phyloP scores from a whole-genome alignment of 805 yeast genomes.

The Blastobotrys attinorum region DNA sequence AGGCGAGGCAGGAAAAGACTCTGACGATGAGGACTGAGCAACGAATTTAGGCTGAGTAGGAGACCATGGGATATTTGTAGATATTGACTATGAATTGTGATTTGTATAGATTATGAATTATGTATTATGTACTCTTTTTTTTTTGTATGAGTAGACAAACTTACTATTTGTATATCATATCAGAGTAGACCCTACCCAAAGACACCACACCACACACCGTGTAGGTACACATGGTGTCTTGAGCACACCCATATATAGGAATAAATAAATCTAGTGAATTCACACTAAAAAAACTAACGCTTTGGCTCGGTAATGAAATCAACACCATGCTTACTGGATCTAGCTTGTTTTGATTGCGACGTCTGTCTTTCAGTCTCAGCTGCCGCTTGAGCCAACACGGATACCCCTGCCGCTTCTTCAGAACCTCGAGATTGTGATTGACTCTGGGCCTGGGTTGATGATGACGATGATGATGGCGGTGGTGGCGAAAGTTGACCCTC shows the following conservation, averaged over 20 bases:
- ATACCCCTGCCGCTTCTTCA: slow-evolving; percentile 1
- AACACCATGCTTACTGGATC: slow-evolving; percentile 18
- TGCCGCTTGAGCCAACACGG: slow-evolving; percentile 4
- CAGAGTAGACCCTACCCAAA: too few species aligned
- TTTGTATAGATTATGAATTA: too few species aligned
- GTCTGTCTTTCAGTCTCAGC: slow-evolving; percentile 5
- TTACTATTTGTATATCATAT: too few species aligned
- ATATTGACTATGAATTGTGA: too few species aligned
- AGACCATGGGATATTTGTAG: too few species aligned
- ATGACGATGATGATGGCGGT: background rate
- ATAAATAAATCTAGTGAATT: too few species aligned
- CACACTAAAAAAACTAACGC: too few species aligned
- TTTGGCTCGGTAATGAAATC: slow-evolving; percentile 16
- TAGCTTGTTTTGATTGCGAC: slow-evolving; percentile 1
- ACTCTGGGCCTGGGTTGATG: background rate
- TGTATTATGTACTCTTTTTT: too few species aligned
- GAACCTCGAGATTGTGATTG: background rate
- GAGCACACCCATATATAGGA: too few species aligned
- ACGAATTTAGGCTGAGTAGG: background rate
- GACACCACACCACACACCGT: too few species aligned
- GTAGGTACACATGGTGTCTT: too few species aligned
- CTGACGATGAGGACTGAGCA: background rate
- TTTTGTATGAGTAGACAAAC: too few species aligned
- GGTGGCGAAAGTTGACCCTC: background rate
- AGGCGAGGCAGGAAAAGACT: background rate